A percentile compares a stretch with the other conserved stretches of the same genome.
phyloP scores from a whole-genome alignment of 768 basidiomycete genomes.

The Boletellus ananiceps region DNA sequence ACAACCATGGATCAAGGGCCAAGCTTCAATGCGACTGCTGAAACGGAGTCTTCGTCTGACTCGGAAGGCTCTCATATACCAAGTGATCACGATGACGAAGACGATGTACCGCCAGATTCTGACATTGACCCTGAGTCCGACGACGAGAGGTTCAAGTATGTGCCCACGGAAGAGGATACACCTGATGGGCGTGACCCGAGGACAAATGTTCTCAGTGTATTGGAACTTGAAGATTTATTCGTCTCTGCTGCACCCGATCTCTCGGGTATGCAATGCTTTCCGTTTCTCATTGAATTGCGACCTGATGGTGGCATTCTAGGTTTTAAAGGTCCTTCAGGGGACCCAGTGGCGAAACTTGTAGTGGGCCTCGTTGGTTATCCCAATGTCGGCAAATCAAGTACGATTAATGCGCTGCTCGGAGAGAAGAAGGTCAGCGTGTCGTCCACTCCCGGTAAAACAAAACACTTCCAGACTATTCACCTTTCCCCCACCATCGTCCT shows the following conservation, averaged over 20 bases:
- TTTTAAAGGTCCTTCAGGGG: conserved; percentile 56
- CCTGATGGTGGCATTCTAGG: conserved; percentile 37
- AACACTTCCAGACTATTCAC: conserved; percentile 97
- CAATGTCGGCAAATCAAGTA: conserved; percentile 97
- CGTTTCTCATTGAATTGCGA: not conserved
- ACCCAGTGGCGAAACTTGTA: conserved; percentile 58
- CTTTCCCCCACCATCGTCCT: conserved; percentile 83
- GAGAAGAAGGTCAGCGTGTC: conserved; percentile 98
- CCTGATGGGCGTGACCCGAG: conserved; percentile 55
- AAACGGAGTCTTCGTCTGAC: conserved; percentile 31
- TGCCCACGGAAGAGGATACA: conserved; percentile 51
- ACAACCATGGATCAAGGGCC: not conserved
- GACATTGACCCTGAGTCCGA: conserved; percentile 30
- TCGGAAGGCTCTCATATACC: conserved; percentile 26
- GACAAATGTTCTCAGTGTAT: conserved; percentile 74
- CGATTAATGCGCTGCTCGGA: conserved; percentile 93
- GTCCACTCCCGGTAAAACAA: conserved; percentile 96
- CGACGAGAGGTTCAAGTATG: conserved; percentile 42
- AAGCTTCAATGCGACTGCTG: not conserved
- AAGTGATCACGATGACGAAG: conserved; percentile 29
- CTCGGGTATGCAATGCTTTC: conserved; percentile 43
- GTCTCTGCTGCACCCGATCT: conserved; percentile 64
- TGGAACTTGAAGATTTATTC: conserved; percentile 86
- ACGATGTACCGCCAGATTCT: conserved; percentile 21
- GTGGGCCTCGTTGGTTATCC: conserved; percentile 97